Base-by-base conservation (phyloP, 257 asterid genomes). In the Coffea canephora region DNA sequence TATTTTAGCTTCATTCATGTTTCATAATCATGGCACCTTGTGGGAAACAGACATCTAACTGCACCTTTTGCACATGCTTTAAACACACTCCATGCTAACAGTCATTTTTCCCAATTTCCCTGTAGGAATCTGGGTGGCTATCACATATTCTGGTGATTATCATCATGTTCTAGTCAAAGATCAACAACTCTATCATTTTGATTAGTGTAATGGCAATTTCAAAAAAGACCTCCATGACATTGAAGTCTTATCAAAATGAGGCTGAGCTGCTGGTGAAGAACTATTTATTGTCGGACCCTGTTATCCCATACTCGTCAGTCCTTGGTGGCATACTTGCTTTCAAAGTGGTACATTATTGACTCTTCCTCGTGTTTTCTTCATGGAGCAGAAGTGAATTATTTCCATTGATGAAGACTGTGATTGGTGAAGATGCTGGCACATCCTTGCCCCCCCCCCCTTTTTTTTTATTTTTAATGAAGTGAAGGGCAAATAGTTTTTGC, bases 271-370 rank as follows among this genome's bases (percentile, higher is more conserved):
- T 93, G 85, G 90, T 93, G 83, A 90, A 87, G 82, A 85, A 90
- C 87, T 95, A 93, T 83, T 85, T 95, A 52, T 85, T 95, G 49
- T 87, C 98, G n/a, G 96, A 93, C 88, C 94, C 96, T 76, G 87
- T 85, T 84, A 87, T 95, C 57, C 98, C 98, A 23, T 95, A 91
- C 87, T 85, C 95, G 73, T 89, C 97, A 70, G 85, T 95, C 73
- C 80, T 95, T 69, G 89, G 89, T 82, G 97, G 98, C 82, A 83
- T 90, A 55, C 52, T 91, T 87, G 87, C 95, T 36, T 91, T 90
- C 94, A 93, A 91, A 91, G 79, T 95, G 97, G 98, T 95, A 89
- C 50, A 90, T 16, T 79, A 78, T 54, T 41, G 46, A 64, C 77
- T 73, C 39, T 69, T 66, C 49, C 54, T 77, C 12, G 23, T 77